These are phyloP conservation scores for Salix purpurea DNA, from an alignment of 345 rosid genomes.

Conservation along the genomic window DNA sequence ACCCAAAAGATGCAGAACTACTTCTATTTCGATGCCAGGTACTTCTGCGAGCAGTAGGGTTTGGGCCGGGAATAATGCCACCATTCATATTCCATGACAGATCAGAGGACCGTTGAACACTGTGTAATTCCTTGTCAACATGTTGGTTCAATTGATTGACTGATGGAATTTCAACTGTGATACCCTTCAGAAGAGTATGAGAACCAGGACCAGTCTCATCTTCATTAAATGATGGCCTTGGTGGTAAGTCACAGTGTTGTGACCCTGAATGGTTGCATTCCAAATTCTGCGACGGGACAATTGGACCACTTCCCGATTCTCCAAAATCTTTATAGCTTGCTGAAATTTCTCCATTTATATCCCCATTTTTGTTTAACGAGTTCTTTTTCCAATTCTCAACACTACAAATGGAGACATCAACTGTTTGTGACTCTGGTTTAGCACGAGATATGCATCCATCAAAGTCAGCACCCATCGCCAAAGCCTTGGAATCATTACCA, in stretches of 20 bases:
- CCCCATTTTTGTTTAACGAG: conserved; percentile 17
- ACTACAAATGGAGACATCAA: conserved; percentile 10
- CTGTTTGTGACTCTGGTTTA: conserved; percentile 15
- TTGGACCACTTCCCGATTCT: conserved; percentile 24
- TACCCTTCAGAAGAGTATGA: conserved; percentile 31
- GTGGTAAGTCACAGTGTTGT: conserved; percentile 11
- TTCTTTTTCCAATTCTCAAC: conserved; percentile 14
- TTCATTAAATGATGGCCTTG: conserved; percentile 27
- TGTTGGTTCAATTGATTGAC: conserved; percentile 36
- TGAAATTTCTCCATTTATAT: conserved; percentile 17
- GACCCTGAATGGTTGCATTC: conserved; percentile 26
- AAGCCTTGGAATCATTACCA: conserved; percentile 18
- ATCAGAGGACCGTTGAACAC: conserved; percentile 42
- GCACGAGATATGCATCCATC: conserved; percentile 16
- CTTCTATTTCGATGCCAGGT: conserved; percentile 67
- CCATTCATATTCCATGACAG: conserved; percentile 56
- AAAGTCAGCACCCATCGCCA: conserved; percentile 16
- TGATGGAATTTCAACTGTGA: conserved; percentile 57
- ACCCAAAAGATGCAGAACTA: conserved; percentile 48
- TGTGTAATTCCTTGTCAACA: conserved; percentile 24
- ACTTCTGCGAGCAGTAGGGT: conserved; percentile 88
- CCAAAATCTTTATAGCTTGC: conserved; percentile 26
- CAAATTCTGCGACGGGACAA: conserved; percentile 29
- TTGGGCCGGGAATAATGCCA: conserved; percentile 57
- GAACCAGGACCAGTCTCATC: conserved; percentile 32